Conservation (phyloP, 164 flowering plant species). For the Chloranthus sessilifolius region DNA sequence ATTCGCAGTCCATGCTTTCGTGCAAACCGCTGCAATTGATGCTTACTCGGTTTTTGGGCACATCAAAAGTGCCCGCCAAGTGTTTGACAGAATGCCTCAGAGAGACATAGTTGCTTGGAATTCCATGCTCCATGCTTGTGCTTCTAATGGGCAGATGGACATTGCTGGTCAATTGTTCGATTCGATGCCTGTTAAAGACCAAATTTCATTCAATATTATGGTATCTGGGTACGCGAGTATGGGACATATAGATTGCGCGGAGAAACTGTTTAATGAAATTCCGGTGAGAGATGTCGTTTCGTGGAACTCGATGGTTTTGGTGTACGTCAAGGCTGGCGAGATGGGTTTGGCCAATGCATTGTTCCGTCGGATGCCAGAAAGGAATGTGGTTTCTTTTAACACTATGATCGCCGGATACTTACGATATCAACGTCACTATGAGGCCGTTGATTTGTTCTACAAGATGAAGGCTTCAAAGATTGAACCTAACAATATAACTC, state of each 20-base stretch:
- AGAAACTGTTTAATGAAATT: slow-evolving; percentile 20
- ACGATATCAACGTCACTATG: slow-evolving; percentile 6
- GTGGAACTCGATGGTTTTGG: slow-evolving; percentile 38
- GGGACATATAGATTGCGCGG: slow-evolving; percentile 17
- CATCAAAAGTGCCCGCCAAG: slow-evolving; percentile 15
- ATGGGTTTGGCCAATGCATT: slow-evolving; percentile 20
- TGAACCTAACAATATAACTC: slow-evolving; percentile 25
- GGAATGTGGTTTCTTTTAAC: slow-evolving; percentile 34
- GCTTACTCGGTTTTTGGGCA: slow-evolving; percentile 15
- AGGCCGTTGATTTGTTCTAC: slow-evolving; percentile 24
- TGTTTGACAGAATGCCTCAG: slow-evolving; percentile 27
- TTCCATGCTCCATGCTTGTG: slow-evolving; percentile 36
- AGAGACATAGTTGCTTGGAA: slow-evolving; percentile 39
- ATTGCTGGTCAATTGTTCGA: slow-evolving; percentile 18
- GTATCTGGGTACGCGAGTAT: slow-evolving; percentile 28
- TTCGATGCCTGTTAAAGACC: slow-evolving; percentile 25
- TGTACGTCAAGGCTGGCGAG: slow-evolving; percentile 17
- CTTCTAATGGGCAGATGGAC: slow-evolving; percentile 27
- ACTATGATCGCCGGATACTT: slow-evolving; percentile 30
- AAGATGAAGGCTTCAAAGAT: slow-evolving; percentile 17
- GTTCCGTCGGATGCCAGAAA: slow-evolving; percentile 22
- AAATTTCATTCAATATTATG: slow-evolving; percentile 29
- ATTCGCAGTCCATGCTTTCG: slow-evolving; percentile 22
- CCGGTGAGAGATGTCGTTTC: slow-evolving; percentile 29
- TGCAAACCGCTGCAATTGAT: slow-evolving; percentile 31